A percentile compares a stretch with the other conserved stretches of the same genome.
These are phyloP conservation scores for Massospora cicadina DNA, from an alignment of 371 early-diverging fungal genomes.

Conservation along the genomic window DNA sequence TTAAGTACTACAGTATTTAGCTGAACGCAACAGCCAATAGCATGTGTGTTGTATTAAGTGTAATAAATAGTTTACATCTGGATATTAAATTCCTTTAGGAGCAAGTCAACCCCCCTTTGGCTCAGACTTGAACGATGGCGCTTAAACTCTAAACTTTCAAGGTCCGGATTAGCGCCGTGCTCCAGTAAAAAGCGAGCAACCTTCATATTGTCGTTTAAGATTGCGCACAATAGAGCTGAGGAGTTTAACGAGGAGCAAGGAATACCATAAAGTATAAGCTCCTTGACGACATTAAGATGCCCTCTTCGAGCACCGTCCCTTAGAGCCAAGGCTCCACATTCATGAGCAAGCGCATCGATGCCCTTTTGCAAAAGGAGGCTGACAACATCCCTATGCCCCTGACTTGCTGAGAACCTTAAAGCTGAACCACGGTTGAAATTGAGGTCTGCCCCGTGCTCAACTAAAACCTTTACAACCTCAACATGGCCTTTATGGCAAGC, in stretches of 20 bases:
- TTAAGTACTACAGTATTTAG: no score
- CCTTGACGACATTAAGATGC: neutral
- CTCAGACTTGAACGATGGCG: neutral
- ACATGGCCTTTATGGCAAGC: constrained; percentile 34
- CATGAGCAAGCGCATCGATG: constrained; percentile 10
- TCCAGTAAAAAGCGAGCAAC: neutral
- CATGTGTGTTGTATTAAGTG: no score
- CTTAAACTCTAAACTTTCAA: neutral
- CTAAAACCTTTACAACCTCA: constrained; percentile 26
- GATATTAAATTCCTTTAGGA: neutral
- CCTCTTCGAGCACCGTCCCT: constrained; percentile 1
- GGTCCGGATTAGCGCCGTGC: neutral
- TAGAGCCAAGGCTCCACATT: neutral
- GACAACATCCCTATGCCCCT: constrained; percentile 28
- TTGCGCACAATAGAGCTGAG: neutral
- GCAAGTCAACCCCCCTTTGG: neutral
- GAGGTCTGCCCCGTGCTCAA: constrained; percentile 30
- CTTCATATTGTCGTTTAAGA: neutral
- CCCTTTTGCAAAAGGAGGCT: constrained; percentile 22
- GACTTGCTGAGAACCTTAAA: constrained; percentile 25
- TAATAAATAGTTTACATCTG: no score
- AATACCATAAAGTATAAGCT: neutral
- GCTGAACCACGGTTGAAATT: constrained; percentile 37
- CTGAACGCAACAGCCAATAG: no score
- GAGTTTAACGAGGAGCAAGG: neutral